Conservation (phyloP, 345 rosid genomes). For the Eucalyptus sp. region DNA sequence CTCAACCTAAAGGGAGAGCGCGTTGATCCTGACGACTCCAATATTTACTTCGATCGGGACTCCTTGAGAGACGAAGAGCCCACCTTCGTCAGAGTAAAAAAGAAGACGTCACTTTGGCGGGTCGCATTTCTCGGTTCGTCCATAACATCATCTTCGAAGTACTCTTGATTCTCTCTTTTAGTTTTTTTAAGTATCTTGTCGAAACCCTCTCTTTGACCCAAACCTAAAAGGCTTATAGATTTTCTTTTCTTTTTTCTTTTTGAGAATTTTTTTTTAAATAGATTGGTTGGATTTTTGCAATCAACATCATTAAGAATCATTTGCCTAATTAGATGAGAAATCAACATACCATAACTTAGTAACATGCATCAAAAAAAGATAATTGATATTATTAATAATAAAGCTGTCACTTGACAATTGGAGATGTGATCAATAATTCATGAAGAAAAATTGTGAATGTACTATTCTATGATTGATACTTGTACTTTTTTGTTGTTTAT, state of each 20-base stretch:
- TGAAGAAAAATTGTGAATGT: neutral
- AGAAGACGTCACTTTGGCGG: neutral
- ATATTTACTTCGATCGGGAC: neutral
- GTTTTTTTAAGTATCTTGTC: no score
- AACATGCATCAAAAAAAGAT: neutral
- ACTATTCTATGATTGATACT: neutral
- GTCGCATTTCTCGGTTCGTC: neutral
- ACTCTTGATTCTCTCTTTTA: neutral
- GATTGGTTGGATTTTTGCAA: neutral
- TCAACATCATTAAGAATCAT: no score
- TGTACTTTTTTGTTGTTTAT: neutral
- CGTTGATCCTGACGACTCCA: neutral
- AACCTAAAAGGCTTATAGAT: neutral
- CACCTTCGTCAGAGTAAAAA: neutral
- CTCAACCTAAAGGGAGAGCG: neutral
- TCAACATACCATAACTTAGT: neutral
- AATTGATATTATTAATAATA: neutral
- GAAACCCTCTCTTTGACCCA: neutral
- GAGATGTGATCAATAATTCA: rapidly evolving
- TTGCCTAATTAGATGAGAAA: neutral
- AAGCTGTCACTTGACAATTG: neutral
- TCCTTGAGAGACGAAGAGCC: neutral
- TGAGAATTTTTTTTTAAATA: rapidly evolving
- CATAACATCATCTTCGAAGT: neutral
- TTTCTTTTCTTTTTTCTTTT: neutral